A percentile compares a stretch with the other conserved stretches of the same genome.
Evolutionary conservation across 805 yeast species (phyloP).

Genomic region (Pichia paraexigua): DNA sequence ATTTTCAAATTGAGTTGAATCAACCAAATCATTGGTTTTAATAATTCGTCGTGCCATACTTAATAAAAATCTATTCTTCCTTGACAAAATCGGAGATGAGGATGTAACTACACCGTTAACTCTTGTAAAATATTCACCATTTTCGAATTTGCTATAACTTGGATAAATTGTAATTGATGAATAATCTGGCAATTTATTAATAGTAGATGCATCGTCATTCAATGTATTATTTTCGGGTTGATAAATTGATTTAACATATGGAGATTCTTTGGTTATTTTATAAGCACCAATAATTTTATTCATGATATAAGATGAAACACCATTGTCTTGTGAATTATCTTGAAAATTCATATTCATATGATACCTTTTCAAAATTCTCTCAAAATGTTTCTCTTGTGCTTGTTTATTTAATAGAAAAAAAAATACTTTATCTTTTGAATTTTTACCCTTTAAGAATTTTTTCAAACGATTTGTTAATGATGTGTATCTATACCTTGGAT

Average conservation of each 20-base stretch:
- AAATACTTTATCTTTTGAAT: slow-evolving; percentile 22
- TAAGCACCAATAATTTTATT: slow-evolving; percentile 41
- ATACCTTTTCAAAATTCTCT: slow-evolving; percentile 5
- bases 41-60: slow-evolving; percentile 64
- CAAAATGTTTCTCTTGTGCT: slow-evolving; percentile 12
- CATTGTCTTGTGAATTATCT: slow-evolving; percentile 12
- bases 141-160: slow-evolving; percentile 37
- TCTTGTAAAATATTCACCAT: slow-evolving; percentile 42
- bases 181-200: slow-evolving; percentile 40
- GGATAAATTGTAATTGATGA: slow-evolving; percentile 57
- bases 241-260: slow-evolving; percentile 41
- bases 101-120: slow-evolving; percentile 60
- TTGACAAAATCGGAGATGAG: slow-evolving; percentile 59
- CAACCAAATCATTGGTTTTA: slow-evolving; percentile 27
- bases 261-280: slow-evolving; percentile 39
- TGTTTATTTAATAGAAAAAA: slow-evolving; percentile 19
- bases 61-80: slow-evolving; percentile 64
- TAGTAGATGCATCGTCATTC: background rate
- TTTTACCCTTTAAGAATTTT: background rate
- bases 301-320: slow-evolving; percentile 23
- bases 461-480: background rate
- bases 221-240: slow-evolving; percentile 6
- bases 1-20: slow-evolving; percentile 30
- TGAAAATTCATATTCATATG: background rate
- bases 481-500: background rate